Percentiles rank a stretch among this genome's conserved stretches.
phyloP scores from a whole-genome alignment of 257 asterid species.

The Plantago major region DNA sequence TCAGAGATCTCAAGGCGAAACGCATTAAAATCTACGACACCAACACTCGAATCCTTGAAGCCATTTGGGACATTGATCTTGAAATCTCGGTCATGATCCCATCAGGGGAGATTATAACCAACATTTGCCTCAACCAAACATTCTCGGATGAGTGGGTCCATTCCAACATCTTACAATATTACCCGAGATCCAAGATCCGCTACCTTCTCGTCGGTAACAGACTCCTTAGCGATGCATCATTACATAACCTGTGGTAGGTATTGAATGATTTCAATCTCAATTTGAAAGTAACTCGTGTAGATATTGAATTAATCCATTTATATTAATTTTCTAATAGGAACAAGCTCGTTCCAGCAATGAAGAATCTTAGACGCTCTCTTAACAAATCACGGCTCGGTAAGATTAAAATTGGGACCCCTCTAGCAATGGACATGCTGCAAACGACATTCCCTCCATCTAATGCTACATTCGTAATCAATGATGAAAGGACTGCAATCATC shows the following conservation, averaged over 20 bases:
- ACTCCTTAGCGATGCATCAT: conserved; percentile 51
- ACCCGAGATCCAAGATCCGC: conserved; percentile 68
- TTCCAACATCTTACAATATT: conserved; percentile 55
- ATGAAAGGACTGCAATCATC: conserved; percentile 37
- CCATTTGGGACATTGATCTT: conserved; percentile 52
- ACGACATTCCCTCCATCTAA: conserved; percentile 80
- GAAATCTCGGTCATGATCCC: conserved; percentile 89
- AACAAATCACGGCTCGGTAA: conserved; percentile 46
- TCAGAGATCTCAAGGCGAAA: conserved; percentile 54
- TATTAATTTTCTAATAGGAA: background rate
- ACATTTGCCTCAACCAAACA: conserved; percentile 57
- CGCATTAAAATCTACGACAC: conserved; percentile 77
- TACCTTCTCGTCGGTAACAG: conserved; percentile 91
- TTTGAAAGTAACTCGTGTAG: no score
- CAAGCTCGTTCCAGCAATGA: conserved; percentile 82
- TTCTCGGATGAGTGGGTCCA: conserved; percentile 74
- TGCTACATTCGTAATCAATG: conserved; percentile 64
- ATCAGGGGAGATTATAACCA: conserved; percentile 49
- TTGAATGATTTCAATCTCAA: no score
- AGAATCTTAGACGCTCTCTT: conserved; percentile 51
- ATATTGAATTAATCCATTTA: no score
- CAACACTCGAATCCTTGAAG: conserved; percentile 50
- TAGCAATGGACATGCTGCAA: conserved; percentile 68
- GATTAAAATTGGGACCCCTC: conserved; percentile 77
- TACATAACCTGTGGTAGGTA: conserved; percentile 61